Base-by-base conservation (phyloP, 768 basidiomycete species). In the Kwoniella sp. region DNA sequence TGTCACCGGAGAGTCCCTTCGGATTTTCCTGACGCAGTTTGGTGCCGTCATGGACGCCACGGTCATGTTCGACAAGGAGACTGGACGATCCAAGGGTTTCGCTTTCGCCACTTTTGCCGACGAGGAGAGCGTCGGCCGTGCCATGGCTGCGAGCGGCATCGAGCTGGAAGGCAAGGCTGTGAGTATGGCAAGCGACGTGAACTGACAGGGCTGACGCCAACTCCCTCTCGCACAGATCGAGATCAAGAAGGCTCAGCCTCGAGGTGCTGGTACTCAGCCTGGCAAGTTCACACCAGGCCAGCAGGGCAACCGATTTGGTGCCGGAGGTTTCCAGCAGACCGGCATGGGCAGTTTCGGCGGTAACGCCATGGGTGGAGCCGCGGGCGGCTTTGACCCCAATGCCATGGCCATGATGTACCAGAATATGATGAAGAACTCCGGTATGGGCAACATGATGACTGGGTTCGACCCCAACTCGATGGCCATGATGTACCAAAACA, bases 1-100 rank as follows among this genome's bases (percentile, higher is more conserved):
- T 49, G 91, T 96, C 28, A 96, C 91, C 4, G 89, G 88, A 19
- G 91, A 95, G 65, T 87, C 85, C 0, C 88, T 98, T 85, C 84
- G 87, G 60, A 83, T 84, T 46, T 96, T 88, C 77, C 93, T 98
- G 76, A 84, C 85, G 36, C 87, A 92, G 71, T 98, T 87, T 63
- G 95, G 95, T 56, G 86, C 85, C 61, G 91, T 99, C 59, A 87
- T 95, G 65, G 93, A 99, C 73, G 91, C 93, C 38, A 98, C 93
- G 0, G 90, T 99, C 62, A 99, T 98, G 95, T 80, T 95, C 62
- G 95, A 99, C 76, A 50, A 67, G 17, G 70, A 72, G 20, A 71
- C 70, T 12, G 46, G 45, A 2, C 41, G 71, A 39, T 91, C 88
- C 76, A 95, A 98, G 74, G 95, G 95, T 11, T 99, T 99, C 60